Percentiles rank a stretch among this genome's conserved stretches.
phyloP scores from a whole-genome alignment of 2,329 filamentous ascomycete genomes.

The Paecilomyces niveus region DNA sequence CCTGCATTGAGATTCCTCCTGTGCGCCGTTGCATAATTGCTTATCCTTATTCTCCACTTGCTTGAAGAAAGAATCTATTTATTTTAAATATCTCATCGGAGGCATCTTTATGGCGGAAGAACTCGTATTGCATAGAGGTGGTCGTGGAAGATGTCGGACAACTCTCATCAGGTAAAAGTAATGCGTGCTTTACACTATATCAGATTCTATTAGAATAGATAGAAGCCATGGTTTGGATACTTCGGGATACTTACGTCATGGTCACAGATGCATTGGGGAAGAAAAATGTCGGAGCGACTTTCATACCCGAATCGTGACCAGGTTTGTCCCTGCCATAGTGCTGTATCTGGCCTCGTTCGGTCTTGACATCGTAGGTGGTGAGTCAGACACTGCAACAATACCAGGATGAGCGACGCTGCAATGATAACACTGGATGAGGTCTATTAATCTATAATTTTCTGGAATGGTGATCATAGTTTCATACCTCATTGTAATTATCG shows the following conservation, averaged over 20 bases:
- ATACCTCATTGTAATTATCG: slow-evolving; percentile 55
- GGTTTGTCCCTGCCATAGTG: background rate
- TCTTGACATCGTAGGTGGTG: background rate
- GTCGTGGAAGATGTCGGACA: too few relatives aligned
- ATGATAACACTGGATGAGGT: slow-evolving; percentile 45
- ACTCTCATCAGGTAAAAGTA: too few relatives aligned
- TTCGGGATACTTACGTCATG: slow-evolving; percentile 6
- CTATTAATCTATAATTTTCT: background rate
- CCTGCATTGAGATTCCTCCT: too few relatives aligned
- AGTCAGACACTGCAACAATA: background rate
- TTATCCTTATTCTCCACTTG: too few relatives aligned
- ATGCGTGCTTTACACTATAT: too few relatives aligned
- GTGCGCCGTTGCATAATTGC: too few relatives aligned
- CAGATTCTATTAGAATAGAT: too few relatives aligned
- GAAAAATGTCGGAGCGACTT: slow-evolving; percentile 5
- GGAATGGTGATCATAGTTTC: background rate
- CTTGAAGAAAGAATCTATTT: too few relatives aligned
- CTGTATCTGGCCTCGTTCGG: background rate
- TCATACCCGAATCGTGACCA: background rate
- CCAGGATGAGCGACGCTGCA: slow-evolving; percentile 51
- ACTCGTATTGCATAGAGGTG: too few relatives aligned
- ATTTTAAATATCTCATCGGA: too few relatives aligned
- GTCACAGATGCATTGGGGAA: slow-evolving; percentile 9
- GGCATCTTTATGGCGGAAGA: too few relatives aligned
- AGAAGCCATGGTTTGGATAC: too few relatives aligned